Evolutionary conservation across 1,284 basidiomycete genomes (phyloP).

Genomic region (Cerioporus squamosus): DNA sequence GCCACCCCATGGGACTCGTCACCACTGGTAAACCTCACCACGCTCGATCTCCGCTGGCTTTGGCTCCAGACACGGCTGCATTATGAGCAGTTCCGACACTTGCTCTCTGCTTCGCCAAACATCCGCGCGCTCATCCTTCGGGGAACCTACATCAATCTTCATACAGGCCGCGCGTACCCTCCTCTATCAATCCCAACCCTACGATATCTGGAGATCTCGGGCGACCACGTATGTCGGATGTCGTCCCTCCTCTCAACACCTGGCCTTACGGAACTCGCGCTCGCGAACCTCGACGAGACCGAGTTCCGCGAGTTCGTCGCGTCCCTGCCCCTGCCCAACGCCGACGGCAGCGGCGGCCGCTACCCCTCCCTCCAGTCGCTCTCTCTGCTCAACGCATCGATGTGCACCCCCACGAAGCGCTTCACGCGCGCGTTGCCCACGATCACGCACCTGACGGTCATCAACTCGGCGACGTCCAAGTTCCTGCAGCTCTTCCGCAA

Average conservation of each 20-base stretch:
- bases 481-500: slow-evolving; percentile 31
- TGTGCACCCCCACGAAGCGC: slow-evolving; percentile 24
- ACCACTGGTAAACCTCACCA: slow-evolving; percentile 24
- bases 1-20: slow-evolving; percentile 25
- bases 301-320: slow-evolving; percentile 34
- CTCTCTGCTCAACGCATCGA: slow-evolving; percentile 21
- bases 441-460: slow-evolving; percentile 29
- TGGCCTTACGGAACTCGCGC: slow-evolving; percentile 27
- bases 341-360: slow-evolving; percentile 5
- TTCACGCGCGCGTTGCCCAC: slow-evolving; percentile 32
- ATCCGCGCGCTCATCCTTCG: slow-evolving; percentile 31
- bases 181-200: slow-evolving; percentile 26
- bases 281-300: slow-evolving; percentile 35
- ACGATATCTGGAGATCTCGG: slow-evolving; percentile 32
- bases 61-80: slow-evolving; percentile 30
- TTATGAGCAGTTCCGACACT: slow-evolving; percentile 27
- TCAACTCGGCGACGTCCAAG: slow-evolving; percentile 30
- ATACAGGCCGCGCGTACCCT: slow-evolving; percentile 22
- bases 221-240: slow-evolving; percentile 32
- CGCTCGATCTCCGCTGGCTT: slow-evolving; percentile 32
- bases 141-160: slow-evolving; percentile 31
- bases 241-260: slow-evolving; percentile 29
- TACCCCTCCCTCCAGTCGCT: slow-evolving; percentile 27
- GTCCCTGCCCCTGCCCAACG: slow-evolving; percentile 20
- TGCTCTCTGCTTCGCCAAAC: slow-evolving; percentile 28